Evolutionary conservation across 2,329 filamentous ascomycete genomes (phyloP).

Genomic region (Bipolaris victoriae): DNA sequence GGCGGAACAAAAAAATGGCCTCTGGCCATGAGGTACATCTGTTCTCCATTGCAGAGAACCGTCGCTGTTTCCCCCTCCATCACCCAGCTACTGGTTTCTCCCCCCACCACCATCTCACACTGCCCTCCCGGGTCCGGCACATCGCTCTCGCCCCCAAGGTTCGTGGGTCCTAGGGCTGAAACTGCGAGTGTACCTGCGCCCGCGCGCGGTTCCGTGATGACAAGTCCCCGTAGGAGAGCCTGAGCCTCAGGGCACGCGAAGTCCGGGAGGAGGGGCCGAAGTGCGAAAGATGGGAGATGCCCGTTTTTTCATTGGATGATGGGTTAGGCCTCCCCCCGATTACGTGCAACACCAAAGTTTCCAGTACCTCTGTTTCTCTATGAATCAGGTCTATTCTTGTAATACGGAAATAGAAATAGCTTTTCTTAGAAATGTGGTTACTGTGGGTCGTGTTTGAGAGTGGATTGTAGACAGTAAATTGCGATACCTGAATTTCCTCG

Average conservation of each 20-base stretch:
- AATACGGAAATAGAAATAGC: conserved; percentile 19
- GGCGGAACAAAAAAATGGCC: conserved; percentile 34
- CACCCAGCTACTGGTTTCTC: conserved; percentile 29
- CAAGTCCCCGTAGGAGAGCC: conserved; percentile 40
- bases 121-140: conserved; percentile 38
- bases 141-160: conserved; percentile 30
- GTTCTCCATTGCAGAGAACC: conserved; percentile 23
- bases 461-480: neutral
- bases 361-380: conserved; percentile 6
- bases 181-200: conserved; percentile 29
- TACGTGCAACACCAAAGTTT: conserved; percentile 23
- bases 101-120: conserved; percentile 21
- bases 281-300: conserved; percentile 9
- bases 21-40: conserved; percentile 29
- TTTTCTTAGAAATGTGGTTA: conserved; percentile 18
- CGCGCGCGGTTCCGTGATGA: conserved; percentile 28
- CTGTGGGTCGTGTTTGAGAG: neutral
- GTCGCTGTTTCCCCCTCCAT: conserved; percentile 23
- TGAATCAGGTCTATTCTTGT: conserved; percentile 22
- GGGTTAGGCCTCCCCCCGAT: no score
- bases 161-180: conserved; percentile 38
- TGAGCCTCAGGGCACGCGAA: conserved; percentile 25
- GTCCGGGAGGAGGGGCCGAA: conserved; percentile 42
- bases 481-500: neutral
- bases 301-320: neutral